Base-by-base conservation (phyloP, 495 filamentous ascomycete species). In the Aspergillus kassunensis region DNA sequence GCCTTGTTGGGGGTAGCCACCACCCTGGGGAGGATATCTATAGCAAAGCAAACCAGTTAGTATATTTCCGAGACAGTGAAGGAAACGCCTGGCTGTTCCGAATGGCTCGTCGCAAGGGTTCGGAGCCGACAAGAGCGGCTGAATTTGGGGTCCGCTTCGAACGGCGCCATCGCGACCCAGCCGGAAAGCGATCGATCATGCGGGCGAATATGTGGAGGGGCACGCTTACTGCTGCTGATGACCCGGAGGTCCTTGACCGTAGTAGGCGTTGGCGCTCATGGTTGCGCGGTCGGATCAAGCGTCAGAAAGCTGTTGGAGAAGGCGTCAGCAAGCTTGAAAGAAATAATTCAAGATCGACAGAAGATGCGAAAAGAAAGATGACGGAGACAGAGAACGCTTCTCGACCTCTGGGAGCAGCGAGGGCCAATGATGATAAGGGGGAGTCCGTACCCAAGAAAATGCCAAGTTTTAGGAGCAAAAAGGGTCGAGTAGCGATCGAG, bases 181-280 rank as follows among this genome's bases (percentile, higher is more conserved):
- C 50, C 47, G 34, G 33, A 29, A 45, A 36, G 24, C n/a, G n/a
- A n/a, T 0, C 0, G 16, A 34, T 34, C 13, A 29, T 27, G 27
- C 39, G 29, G 25, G 16, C 24, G 24, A 34, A 37, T 47, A 34
- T 31, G 33, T 35, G 20, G 18, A 47, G 12, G 35, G 33, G 46
- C 13, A 61, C 59, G 61, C 53, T 54, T 63, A 62, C 34, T 58
- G 62, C 47, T 59, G 64, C 20, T 54, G 58, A 40, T 13, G 19
- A 21, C 37, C 37, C 4, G 58, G 61, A 44, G 59, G 56, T 21
- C 58, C 57, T 15, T 46, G 44, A 54, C 46, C 53, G 56, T 65
- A 65, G 51, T 55, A 59, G 19, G 50, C 51, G 18, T 52, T 44
- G 33, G 60, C 39, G 48, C 48, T 51, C 56, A 59, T 62, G 49